Percentiles rank a stretch among this genome's conserved stretches.
Conservation (phyloP, 805 yeast genomes). For the Barnettozyma populi region DNA sequence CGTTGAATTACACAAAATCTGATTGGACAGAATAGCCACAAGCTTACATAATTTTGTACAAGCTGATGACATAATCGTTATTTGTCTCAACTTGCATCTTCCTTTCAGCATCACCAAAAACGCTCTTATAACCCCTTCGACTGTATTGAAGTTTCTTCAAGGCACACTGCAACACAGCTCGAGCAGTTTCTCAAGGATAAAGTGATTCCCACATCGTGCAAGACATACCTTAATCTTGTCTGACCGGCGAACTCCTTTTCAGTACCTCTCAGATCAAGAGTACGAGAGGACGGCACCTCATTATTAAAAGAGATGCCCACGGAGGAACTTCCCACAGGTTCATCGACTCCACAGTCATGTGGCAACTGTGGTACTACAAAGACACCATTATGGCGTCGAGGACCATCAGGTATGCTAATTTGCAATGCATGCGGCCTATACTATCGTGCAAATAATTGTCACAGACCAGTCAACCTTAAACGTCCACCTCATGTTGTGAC, state of each 20-base stretch:
- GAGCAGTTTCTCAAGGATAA: neutral
- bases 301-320: neutral
- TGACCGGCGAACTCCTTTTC: neutral
- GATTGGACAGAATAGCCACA: constrained; percentile 11
- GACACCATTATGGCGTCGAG: constrained; percentile 91
- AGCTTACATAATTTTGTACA: neutral
- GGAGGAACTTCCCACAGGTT: constrained; percentile 1
- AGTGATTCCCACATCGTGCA: neutral
- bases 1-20: constrained; percentile 5
- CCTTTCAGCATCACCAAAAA: neutral
- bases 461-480: constrained; percentile 80
- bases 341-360: constrained; percentile 36
- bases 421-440: constrained; percentile 96
- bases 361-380: constrained; percentile 85
- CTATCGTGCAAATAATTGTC: constrained; percentile 84
- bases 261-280: neutral
- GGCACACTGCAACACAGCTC: neutral
- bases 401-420: constrained; percentile 81
- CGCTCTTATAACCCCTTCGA: neutral
- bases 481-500: constrained; percentile 76
- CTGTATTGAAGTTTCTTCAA: neutral
- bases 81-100: neutral
- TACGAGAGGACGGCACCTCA: neutral
- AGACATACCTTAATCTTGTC: neutral
- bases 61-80: neutral